Percentiles rank a stretch among this genome's conserved stretches.
Evolutionary conservation across 2,329 filamentous ascomycete species (phyloP).

Genomic region (Cladosporium sp.): DNA sequence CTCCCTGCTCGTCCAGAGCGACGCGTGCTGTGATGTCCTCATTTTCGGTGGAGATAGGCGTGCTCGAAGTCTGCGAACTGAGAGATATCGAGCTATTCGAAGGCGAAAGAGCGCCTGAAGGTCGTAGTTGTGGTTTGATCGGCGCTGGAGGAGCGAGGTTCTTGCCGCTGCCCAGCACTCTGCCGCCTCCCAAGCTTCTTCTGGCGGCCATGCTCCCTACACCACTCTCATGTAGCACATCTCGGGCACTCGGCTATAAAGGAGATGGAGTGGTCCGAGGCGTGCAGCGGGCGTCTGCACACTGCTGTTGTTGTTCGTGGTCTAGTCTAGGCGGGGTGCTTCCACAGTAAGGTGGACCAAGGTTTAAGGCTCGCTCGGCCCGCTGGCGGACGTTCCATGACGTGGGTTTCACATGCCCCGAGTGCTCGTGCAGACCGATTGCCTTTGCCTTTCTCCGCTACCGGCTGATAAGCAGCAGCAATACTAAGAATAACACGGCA

Average conservation of each 20-base stretch:
- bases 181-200: conserved; percentile 80
- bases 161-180: conserved; percentile 83
- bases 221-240: not conserved
- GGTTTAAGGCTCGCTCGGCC: conserved; percentile 2
- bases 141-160: conserved; percentile 58
- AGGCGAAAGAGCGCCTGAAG: conserved; percentile 54
- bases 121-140: conserved; percentile 21
- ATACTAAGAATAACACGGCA: not conserved
- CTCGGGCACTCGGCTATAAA: not conserved
- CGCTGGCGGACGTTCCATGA: not conserved
- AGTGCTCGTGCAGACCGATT: not conserved
- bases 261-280: not conserved
- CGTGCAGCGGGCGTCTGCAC: not conserved
- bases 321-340: not conserved
- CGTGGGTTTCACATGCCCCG: not conserved
- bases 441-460: not conserved
- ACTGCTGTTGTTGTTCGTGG: not conserved
- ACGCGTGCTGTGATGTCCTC: conserved; percentile 81
- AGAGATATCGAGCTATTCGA: conserved; percentile 72
- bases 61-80: conserved; percentile 69
- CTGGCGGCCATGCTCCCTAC: conserved; percentile 64
- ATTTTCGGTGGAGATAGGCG: conserved; percentile 63
- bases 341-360: not conserved
- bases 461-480: conserved; percentile 7
- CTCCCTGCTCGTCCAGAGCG: conserved; percentile 60